Percentiles rank a stretch among this genome's conserved stretches.
phyloP scores from a whole-genome alignment of 352 stramenopile species.

The Phytophthora macrochlamydospora region DNA sequence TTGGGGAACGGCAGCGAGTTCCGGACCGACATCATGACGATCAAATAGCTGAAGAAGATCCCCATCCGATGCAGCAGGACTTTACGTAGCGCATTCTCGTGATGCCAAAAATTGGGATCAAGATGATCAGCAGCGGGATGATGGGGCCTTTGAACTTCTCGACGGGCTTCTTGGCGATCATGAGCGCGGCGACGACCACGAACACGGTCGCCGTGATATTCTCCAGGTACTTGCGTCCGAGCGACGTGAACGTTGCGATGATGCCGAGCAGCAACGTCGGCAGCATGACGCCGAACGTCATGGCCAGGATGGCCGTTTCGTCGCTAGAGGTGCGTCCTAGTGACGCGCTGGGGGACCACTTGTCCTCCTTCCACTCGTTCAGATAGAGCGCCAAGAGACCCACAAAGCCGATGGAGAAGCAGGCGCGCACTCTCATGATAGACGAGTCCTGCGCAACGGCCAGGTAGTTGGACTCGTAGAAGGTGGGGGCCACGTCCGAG shows the following conservation, averaged over 20 bases:
- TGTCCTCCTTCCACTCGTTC: conserved; percentile 51
- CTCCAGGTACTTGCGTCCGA: conserved; percentile 61
- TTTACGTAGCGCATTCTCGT: conserved; percentile 82
- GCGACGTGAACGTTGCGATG: conserved; percentile 51
- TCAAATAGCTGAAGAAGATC: conserved; percentile 75
- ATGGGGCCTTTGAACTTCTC: conserved; percentile 69
- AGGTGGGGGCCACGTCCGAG: conserved; percentile 53
- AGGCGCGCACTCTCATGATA: conserved; percentile 59
- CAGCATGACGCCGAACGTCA: conserved; percentile 73
- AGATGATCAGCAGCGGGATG: conserved; percentile 76
- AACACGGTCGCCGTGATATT: conserved; percentile 69
- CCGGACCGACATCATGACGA: conserved; percentile 60
- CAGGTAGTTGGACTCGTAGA: conserved; percentile 75
- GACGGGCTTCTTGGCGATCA: conserved; percentile 84
- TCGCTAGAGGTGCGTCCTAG: conserved; percentile 46
- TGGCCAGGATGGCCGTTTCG: conserved; percentile 47
- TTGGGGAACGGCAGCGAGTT: conserved; percentile 35
- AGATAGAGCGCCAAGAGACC: conserved; percentile 61
- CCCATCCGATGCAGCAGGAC: conserved; percentile 71
- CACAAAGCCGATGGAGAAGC: conserved; percentile 62
- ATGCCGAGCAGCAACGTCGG: conserved; percentile 60
- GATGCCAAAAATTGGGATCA: conserved; percentile 88
- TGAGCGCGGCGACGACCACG: conserved; percentile 54
- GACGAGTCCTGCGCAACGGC: conserved; percentile 53
- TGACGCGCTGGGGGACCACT: conserved; percentile 38